These are phyloP conservation scores for Lomentospora prolificans DNA, from an alignment of 2,329 filamentous ascomycete genomes.

Conservation along the genomic window DNA sequence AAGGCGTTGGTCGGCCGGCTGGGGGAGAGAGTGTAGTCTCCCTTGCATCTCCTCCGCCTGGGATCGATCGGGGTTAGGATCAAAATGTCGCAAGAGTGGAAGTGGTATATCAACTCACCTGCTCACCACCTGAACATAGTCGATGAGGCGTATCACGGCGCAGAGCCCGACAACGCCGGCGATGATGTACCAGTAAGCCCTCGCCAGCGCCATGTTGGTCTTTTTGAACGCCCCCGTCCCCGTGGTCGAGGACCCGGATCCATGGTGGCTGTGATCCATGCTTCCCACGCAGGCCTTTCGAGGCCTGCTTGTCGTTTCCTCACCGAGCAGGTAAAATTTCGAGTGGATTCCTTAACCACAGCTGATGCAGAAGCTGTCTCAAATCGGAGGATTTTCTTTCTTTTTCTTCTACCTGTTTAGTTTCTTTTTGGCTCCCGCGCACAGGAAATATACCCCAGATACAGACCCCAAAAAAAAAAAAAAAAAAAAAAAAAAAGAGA, in stretches of 20 bases:
- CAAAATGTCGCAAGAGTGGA: conserved; percentile 9
- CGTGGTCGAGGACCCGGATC: conserved; percentile 15
- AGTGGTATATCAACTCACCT: conserved; percentile 24
- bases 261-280: conserved; percentile 10
- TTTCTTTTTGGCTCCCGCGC: too few species aligned
- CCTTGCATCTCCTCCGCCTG: conserved; percentile 37
- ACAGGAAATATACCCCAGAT: too few species aligned
- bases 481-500: not conserved
- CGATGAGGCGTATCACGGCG: conserved; percentile 29
- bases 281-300: not conserved
- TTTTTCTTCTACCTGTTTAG: too few species aligned
- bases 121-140: conserved; percentile 28
- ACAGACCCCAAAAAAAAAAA: not conserved
- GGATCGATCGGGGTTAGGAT: not conserved
- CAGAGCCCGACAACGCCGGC: conserved; percentile 36
- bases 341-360: not conserved
- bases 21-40: conserved; percentile 34
- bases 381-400: too few species aligned
- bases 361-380: not conserved
- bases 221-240: conserved; percentile 27
- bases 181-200: conserved; percentile 50
- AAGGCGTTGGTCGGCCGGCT: conserved; percentile 38
- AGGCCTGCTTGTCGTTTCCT: not conserved
- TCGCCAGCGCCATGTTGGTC: conserved; percentile 36
- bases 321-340: not conserved